phyloP scores from a whole-genome alignment of 208 protist species.

The Trypanosoma scelopori region DNA sequence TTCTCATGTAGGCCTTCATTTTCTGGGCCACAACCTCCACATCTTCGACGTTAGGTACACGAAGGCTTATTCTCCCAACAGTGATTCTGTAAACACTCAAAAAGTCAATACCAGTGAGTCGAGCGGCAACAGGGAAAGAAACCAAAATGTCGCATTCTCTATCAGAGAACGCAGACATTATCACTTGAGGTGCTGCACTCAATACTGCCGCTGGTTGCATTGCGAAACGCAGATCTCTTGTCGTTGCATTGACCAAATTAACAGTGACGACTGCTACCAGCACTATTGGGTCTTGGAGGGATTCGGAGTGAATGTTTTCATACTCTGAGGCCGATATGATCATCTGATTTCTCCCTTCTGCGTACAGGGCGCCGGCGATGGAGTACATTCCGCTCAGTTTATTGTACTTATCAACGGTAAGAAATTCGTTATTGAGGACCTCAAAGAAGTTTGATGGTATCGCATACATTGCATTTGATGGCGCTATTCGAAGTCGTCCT shows the following conservation, averaged over 20 bases:
- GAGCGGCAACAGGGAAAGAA: constrained; percentile 16
- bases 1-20: constrained; percentile 2
- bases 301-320: not conserved
- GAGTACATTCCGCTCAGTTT: constrained; percentile 31
- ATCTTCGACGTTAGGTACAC: not conserved
- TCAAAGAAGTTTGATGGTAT: constrained; percentile 70
- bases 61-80: constrained; percentile 9
- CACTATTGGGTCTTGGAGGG: constrained; percentile 10
- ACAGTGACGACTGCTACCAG: not conserved
- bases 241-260: not conserved
- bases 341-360: constrained; percentile 24
- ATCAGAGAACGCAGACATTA: constrained; percentile 4
- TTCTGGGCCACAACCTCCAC: not conserved
- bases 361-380: constrained; percentile 48
- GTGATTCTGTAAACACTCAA: constrained; percentile 8
- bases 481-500: constrained; percentile 34
- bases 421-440: constrained; percentile 36
- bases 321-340: constrained; percentile 44
- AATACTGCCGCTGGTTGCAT: constrained; percentile 20
- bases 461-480: not conserved
- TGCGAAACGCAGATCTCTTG: constrained; percentile 5
- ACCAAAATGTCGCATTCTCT: not conserved
- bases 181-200: constrained; percentile 9
- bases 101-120: constrained; percentile 19
- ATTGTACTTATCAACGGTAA: constrained; percentile 29